phyloP scores from a whole-genome alignment of 2,329 filamentous ascomycete genomes.

The Trichophyton verrucosum region DNA sequence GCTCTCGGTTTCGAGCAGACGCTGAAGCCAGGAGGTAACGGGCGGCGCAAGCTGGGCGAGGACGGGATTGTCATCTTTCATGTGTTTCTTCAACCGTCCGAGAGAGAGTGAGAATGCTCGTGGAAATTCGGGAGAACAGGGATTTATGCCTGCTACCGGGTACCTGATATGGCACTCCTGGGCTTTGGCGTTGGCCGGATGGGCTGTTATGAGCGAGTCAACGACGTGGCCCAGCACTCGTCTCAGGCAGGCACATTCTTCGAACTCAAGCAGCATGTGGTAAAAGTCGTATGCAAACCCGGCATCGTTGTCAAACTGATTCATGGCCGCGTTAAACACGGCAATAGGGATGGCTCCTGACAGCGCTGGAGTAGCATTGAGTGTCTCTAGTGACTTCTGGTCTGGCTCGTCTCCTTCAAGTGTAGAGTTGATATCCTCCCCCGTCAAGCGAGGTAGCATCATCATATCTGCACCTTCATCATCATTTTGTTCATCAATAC shows the following conservation, averaged over 20 bases:
- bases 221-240: conserved; percentile 65
- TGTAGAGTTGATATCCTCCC: conserved; percentile 49
- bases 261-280: conserved; percentile 61
- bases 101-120: conserved; percentile 55
- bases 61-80: conserved; percentile 23
- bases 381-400: conserved; percentile 47
- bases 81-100: conserved; percentile 45
- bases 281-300: conserved; percentile 65
- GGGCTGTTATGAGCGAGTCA: conserved; percentile 45
- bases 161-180: conserved; percentile 60
- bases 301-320: conserved; percentile 58
- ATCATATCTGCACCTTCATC: conserved; percentile 45
- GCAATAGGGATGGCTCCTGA: conserved; percentile 88
- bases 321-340: conserved; percentile 76
- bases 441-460: conserved; percentile 46
- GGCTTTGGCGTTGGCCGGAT: conserved; percentile 50
- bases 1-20: conserved; percentile 33
- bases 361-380: conserved; percentile 63
- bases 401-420: conserved; percentile 43
- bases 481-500: conserved; percentile 18
- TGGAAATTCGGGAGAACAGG: conserved; percentile 59
- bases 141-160: conserved; percentile 53
- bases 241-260: conserved; percentile 49
- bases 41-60: conserved; percentile 32
- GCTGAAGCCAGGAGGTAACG: conserved; percentile 39